Conservation (phyloP, 164 flowering plant genomes). For the Warburgia ugandensis region DNA sequence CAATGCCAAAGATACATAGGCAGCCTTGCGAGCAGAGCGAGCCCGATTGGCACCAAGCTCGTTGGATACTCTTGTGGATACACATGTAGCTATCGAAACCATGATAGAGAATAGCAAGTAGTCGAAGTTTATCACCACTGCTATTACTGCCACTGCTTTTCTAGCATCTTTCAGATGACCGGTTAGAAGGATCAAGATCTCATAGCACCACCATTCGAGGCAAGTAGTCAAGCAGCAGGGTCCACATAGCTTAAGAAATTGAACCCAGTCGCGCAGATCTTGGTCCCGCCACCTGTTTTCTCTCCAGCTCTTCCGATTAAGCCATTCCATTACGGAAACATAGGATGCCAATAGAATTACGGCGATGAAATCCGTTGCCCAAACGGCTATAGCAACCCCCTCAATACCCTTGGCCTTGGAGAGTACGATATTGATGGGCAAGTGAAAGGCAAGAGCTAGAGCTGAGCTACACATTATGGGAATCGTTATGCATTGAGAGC, state of each 20-base stretch:
- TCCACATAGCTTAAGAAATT: slow-evolving; percentile 43
- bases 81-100: slow-evolving; percentile 68
- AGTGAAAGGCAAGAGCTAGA: slow-evolving; percentile 48
- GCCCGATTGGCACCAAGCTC: slow-evolving; percentile 67
- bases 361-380: slow-evolving; percentile 57
- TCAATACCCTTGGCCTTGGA: slow-evolving; percentile 47
- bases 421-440: slow-evolving; percentile 61
- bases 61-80: slow-evolving; percentile 73
- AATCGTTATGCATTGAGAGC: slow-evolving; percentile 56
- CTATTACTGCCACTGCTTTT: slow-evolving; percentile 52
- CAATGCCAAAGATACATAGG: slow-evolving; percentile 33
- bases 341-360: slow-evolving; percentile 35
- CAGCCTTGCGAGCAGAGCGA: slow-evolving; percentile 35
- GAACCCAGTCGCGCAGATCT: slow-evolving; percentile 51
- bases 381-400: slow-evolving; percentile 72
- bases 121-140: slow-evolving; percentile 76
- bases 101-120: slow-evolving; percentile 75
- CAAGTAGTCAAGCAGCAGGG: slow-evolving; percentile 86
- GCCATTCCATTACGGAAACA: slow-evolving; percentile 31
- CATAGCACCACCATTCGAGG: slow-evolving; percentile 98
- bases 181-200: slow-evolving; percentile 68
- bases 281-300: slow-evolving; percentile 74
- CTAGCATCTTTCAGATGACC: slow-evolving; percentile 58
- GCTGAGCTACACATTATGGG: slow-evolving; percentile 71
- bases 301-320: slow-evolving; percentile 29